Base-by-base conservation (phyloP, 2,329 filamentous ascomycete species). In the Phyllosticta ampelicida region DNA sequence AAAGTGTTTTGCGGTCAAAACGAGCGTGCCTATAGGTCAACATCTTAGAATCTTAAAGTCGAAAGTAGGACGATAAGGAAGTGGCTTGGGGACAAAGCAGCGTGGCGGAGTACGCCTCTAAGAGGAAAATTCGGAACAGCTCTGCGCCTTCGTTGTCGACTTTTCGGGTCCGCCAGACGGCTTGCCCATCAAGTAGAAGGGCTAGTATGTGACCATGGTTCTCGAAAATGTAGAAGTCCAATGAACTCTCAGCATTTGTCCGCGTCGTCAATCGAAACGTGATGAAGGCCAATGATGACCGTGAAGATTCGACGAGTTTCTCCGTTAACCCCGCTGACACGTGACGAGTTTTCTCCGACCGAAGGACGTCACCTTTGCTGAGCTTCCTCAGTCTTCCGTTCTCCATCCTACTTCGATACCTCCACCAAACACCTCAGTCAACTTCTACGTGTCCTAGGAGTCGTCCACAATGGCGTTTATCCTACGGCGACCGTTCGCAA, bases 401-500 rank as follows among this genome's bases (percentile, higher is more conserved):
- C 36, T 23, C 16, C 50, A 16, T 58, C 55, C 23, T 18, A 20
- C 49, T 29, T 26, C 55, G 29, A 28, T 3, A 20, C 19, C 21
- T 30, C 23, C 16, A 13, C 23, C 13, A 49, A 28, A 53, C 18
- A 26, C 49, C 55, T 10, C 50, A 10, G 16, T 18, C 30, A 21
- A 16, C 36, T 21, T 51, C 51, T 48, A n/a, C 50, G 29, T n/a
- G 4, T 44, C 16, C 16, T n/a, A 48, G 30, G 51, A 20, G 48
- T 36, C 52, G 52, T 52, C 52, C 55, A 76, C 63, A 63, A 87
- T 87, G 85, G 80, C 84, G 60, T 86, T 84, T 70, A 72, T 84
- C 59, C 74, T 86, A 63, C 78, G 82, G 68, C 80, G 82, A 63
- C 84, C 85, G 18, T 85, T 87, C 65, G 79, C 82, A 68, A 75